These are phyloP conservation scores for Triadica sebifera DNA, from an alignment of 345 rosid genomes.

Conservation along the genomic window DNA sequence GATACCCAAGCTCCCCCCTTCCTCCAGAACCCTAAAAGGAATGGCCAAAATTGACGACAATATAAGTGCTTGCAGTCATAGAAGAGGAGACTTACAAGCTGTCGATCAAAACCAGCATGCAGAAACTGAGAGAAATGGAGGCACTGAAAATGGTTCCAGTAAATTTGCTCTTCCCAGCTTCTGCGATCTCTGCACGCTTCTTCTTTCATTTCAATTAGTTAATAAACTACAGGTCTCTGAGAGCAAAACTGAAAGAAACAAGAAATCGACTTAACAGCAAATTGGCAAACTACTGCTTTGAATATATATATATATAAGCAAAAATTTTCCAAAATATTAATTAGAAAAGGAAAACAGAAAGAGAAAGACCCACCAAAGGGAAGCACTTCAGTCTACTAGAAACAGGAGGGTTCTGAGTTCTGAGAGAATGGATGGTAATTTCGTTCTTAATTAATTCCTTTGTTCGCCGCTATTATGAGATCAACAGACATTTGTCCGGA, in stretches of 20 bases:
- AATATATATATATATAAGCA: background rate
- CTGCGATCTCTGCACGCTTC: constrained; percentile 44
- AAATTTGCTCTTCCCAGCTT: constrained; percentile 69
- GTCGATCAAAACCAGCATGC: constrained; percentile 47
- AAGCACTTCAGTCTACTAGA: background rate
- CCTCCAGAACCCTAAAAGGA: no score
- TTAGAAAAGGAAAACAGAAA: no score
- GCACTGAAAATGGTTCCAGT: constrained; percentile 67
- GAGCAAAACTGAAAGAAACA: background rate
- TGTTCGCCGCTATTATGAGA: no score
- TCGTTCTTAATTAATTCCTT: no score
- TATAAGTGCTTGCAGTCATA: background rate
- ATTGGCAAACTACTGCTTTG: background rate
- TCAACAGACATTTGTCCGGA: no score
- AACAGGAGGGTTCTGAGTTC: background rate
- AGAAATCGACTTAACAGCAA: background rate
- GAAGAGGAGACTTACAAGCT: constrained; percentile 38
- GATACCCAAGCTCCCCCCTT: no score
- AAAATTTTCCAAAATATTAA: background rate
- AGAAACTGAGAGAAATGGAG: constrained; percentile 59
- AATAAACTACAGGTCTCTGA: constrained; percentile 14
- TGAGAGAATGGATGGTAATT: no score
- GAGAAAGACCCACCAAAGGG: background rate
- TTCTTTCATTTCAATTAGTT: constrained; percentile 17
- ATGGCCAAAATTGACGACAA: background rate